A percentile compares a stretch with the other conserved stretches of the same genome.
Evolutionary conservation across 2,329 filamentous ascomycete genomes (phyloP).

Genomic region (Beauveria sp.): DNA sequence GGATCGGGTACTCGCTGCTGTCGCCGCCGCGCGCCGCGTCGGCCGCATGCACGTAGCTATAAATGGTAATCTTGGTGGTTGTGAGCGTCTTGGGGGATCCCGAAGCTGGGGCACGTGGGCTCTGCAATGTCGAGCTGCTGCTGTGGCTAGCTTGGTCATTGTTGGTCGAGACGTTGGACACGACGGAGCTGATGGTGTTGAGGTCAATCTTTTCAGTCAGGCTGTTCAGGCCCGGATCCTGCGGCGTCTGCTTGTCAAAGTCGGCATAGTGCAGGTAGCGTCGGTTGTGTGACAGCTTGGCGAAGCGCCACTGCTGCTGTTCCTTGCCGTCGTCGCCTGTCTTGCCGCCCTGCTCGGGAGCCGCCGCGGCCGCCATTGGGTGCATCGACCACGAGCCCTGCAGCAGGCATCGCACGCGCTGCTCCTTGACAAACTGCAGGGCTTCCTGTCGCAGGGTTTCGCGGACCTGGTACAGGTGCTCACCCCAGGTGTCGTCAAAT

Average conservation of each 20-base stretch:
- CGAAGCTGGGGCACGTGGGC: constrained; percentile 9
- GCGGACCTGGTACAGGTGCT: constrained; percentile 81
- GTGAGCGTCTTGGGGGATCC: constrained; percentile 27
- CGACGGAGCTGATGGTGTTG: constrained; percentile 80
- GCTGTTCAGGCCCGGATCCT: constrained; percentile 63
- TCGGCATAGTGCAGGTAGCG: constrained; percentile 85
- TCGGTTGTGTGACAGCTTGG: constrained; percentile 82
- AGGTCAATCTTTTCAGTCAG: constrained; percentile 81
- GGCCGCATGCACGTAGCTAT: constrained; percentile 53
- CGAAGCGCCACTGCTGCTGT: constrained; percentile 61
- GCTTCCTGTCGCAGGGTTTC: constrained; percentile 88
- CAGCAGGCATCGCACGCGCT: constrained; percentile 82
- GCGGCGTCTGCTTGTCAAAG: constrained; percentile 58
- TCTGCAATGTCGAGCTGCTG: constrained; percentile 35
- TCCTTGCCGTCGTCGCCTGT: constrained; percentile 25
- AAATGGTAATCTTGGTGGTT: constrained; percentile 85
- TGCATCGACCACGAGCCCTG: constrained; percentile 80
- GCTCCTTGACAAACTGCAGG: constrained; percentile 93
- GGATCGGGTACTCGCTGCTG: constrained; percentile 60
- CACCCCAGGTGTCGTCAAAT: constrained; percentile 92
- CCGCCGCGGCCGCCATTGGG: constrained; percentile 28
- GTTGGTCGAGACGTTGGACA: constrained; percentile 71
- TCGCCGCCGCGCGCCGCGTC: constrained; percentile 28
- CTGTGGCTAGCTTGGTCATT: constrained; percentile 36
- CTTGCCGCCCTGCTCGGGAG: constrained; percentile 26